These are phyloP conservation scores for Acorus gramineus DNA, from an alignment of 106 monocot genomes.

Conservation along the genomic window DNA sequence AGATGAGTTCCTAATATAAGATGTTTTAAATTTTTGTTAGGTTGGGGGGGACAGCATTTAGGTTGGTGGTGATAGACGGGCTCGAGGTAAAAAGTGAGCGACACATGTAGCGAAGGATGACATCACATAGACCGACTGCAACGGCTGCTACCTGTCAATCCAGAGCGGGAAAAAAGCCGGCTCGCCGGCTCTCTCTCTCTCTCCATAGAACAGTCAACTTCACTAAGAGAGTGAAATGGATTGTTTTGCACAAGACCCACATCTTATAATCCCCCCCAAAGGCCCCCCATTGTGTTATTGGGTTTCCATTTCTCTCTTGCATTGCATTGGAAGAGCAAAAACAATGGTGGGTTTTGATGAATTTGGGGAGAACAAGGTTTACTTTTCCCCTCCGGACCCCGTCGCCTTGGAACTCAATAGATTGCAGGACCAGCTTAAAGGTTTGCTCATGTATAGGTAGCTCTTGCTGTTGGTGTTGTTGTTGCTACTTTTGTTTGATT, in stretches of 20 bases:
- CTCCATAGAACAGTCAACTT: neutral
- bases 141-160: too few species aligned
- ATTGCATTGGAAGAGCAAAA: neutral
- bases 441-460: constrained; percentile 2
- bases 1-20: too few species aligned
- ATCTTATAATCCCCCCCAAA: neutral
- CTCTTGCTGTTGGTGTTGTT: neutral
- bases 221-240: neutral
- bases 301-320: neutral
- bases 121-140: too few species aligned
- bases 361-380: constrained; percentile 9
- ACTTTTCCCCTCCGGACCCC: constrained; percentile 10
- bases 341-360: constrained; percentile 30
- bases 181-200: neutral
- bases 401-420: constrained; percentile 26
- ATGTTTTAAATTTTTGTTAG: too few species aligned
- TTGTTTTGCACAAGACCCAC: neutral
- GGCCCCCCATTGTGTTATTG: neutral
- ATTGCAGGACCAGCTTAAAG: constrained; percentile 28
- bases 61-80: too few species aligned
- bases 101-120: too few species aligned
- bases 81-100: too few species aligned
- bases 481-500: neutral
- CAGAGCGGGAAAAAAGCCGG: too few species aligned
- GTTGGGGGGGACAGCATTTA: too few species aligned